These are phyloP conservation scores for Phytophthora pinifolia DNA, from an alignment of 352 stramenopile genomes.

Conservation along the genomic window DNA sequence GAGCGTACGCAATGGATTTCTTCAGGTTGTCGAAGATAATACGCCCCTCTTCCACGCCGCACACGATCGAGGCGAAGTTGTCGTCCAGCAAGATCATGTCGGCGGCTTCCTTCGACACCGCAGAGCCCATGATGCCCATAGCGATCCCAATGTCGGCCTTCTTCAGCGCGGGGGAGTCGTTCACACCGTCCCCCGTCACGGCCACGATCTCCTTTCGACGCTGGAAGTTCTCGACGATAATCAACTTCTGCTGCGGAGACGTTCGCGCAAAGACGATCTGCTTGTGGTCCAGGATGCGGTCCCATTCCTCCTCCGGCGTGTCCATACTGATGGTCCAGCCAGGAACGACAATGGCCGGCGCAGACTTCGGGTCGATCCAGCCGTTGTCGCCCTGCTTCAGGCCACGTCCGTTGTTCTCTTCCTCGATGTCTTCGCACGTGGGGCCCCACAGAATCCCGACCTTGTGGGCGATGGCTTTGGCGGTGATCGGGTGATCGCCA, in stretches of 20 bases:
- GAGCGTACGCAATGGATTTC: constrained; percentile 92
- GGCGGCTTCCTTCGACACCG: constrained; percentile 95
- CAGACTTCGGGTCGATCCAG: constrained; percentile 69
- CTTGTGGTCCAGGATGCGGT: constrained; percentile 76
- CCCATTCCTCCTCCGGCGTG: constrained; percentile 81
- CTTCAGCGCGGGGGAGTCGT: constrained; percentile 96
- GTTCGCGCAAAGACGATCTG: constrained; percentile 97
- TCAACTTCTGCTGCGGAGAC: constrained; percentile 94
- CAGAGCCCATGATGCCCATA: constrained; percentile 97
- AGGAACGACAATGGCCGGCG: constrained; percentile 82
- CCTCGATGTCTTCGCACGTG: constrained; percentile 82
- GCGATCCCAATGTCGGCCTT: constrained; percentile 98
- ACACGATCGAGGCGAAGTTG: constrained; percentile 97
- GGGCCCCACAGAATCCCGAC: constrained; percentile 92
- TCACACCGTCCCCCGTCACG: constrained; percentile 98
- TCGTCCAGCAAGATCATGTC: constrained; percentile 97
- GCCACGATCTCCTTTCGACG: constrained; percentile 87
- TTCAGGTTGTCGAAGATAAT: constrained; percentile 97
- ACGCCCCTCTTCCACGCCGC: constrained; percentile 94
- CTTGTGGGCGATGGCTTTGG: constrained; percentile 93
- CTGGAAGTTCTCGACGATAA: constrained; percentile 94
- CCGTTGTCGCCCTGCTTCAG: constrained; percentile 63
- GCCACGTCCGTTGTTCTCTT: constrained; percentile 67
- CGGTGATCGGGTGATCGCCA: constrained; percentile 92
- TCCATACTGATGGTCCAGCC: constrained; percentile 82